Evolutionary conservation across 2,329 filamentous ascomycete species (phyloP), one percentile per base, ranked within the genome.

Genomic region (Penicillium sclerotiorum): DNA sequence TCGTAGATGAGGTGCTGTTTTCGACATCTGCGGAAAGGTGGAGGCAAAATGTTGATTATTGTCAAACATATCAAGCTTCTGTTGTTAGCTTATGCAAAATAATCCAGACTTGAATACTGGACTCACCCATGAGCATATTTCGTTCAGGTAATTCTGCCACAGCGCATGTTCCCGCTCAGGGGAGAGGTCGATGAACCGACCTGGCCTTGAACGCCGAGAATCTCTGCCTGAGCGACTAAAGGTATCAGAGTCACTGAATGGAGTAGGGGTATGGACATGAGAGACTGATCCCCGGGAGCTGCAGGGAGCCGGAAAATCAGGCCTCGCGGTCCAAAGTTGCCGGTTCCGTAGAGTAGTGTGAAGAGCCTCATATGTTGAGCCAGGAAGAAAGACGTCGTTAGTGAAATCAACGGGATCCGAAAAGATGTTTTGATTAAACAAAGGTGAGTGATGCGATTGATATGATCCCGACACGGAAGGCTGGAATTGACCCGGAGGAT

Each of bases 41-140:
- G 75, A 72, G 17, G 75, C 74, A 53, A 81, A 81, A 22, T 78
- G 73, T 1, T 73, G 67, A 40, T 77, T 66, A 23, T 71, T 69
- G 55, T 81, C 79, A 44, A 82, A 80, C 66, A 79, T 81, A 49
- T 82, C 79, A 1, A 81, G 72, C 77, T 71, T 43, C 35, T 1
- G 30, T 2, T 2, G 12, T 52, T 27, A 52, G 45, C n/a, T 18
- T 21, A 28, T n/a, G 1, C 5, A 18, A 21, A 11, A 3, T n/a
- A 12, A 3, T 9, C 6, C 2, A 20, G 4, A n/a, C 1, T 21
- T 25, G 13, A 5, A 7, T 9, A 18, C 21, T 15, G 13, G 5
- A 36, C 58, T 28, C 25, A 66, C 63, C 65, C 64, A 67, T 20
- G 57, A 46, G 38, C 63, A 65, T 4, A 67, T 67, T 41, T 68